Percentiles rank a stretch among this genome's conserved stretches.
Evolutionary conservation across 495 filamentous ascomycete genomes (phyloP).

Genomic region (Trichoderma gamsii): DNA sequence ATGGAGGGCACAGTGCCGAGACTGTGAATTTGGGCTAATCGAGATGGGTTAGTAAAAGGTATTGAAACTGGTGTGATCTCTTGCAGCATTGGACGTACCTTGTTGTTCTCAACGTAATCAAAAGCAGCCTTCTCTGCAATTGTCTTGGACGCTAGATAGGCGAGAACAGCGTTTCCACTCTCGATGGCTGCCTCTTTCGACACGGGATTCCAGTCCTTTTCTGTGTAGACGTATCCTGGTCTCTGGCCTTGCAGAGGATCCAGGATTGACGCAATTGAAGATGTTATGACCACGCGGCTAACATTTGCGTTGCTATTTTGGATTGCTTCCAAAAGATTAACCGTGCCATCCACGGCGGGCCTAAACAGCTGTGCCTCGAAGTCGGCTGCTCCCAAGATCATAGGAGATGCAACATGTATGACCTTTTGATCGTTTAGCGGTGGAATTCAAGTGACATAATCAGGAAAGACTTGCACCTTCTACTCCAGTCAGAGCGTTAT

Average conservation of each 20-base stretch:
- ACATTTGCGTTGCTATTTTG: slow-evolving; percentile 32
- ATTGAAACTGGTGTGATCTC: too few species aligned
- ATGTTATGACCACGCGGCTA: slow-evolving; percentile 45
- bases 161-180: slow-evolving; percentile 22
- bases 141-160: slow-evolving; percentile 45
- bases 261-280: slow-evolving; percentile 44
- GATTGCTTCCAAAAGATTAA: slow-evolving; percentile 41
- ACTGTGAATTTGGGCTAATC: slow-evolving; percentile 35
- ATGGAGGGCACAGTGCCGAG: slow-evolving; percentile 43
- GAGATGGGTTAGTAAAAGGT: too few species aligned
- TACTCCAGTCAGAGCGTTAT: slow-evolving; percentile 39
- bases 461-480: neutral
- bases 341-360: slow-evolving; percentile 43
- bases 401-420: slow-evolving; percentile 49
- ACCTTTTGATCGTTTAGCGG: slow-evolving; percentile 35
- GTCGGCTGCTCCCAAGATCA: slow-evolving; percentile 34
- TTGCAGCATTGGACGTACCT: too few species aligned
- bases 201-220: slow-evolving; percentile 44
- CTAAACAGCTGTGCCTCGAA: slow-evolving; percentile 43
- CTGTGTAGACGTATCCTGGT: slow-evolving; percentile 37
- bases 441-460: neutral
- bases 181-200: slow-evolving; percentile 33
- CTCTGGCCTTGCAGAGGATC: slow-evolving; percentile 30
- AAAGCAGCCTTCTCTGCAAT: slow-evolving; percentile 44
- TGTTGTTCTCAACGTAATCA: slow-evolving; percentile 41